Evolutionary conservation across 2,329 filamentous ascomycete species (phyloP).

Genomic region (Exophiala sideris): DNA sequence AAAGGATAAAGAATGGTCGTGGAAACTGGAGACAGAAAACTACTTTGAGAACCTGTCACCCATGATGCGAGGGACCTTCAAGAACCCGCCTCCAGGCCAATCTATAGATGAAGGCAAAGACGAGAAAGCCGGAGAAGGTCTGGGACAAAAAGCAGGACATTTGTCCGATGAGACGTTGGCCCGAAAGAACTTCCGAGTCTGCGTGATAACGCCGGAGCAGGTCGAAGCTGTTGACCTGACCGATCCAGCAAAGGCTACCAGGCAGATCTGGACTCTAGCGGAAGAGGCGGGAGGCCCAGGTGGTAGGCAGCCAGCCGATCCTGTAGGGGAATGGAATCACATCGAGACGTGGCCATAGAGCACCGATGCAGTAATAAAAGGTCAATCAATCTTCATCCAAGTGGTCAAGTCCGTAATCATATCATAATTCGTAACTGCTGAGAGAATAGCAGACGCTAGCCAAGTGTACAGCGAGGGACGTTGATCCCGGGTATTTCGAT

Average conservation of each 20-base stretch:
- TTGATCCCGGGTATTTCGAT: no score
- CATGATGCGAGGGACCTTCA: conserved; percentile 71
- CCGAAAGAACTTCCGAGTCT: conserved; percentile 75
- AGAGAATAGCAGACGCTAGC: conserved; percentile 29
- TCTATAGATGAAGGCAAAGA: conserved; percentile 52
- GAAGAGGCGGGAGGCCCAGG: conserved; percentile 42
- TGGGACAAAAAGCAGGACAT: conserved; percentile 65
- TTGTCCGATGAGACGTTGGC: conserved; percentile 65
- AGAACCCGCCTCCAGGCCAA: conserved; percentile 66
- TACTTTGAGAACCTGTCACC: conserved; percentile 90
- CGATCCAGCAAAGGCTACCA: conserved; percentile 58
- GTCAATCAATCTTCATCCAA: not conserved
- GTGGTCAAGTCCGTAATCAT: conserved; percentile 15
- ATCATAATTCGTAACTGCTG: conserved; percentile 33
- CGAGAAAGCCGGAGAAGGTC: conserved; percentile 41
- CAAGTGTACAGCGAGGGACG: no score
- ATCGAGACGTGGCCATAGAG: conserved; percentile 63
- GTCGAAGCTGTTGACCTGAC: conserved; percentile 73
- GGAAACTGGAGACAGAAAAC: conserved; percentile 73
- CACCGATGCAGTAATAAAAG: not conserved
- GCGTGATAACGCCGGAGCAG: conserved; percentile 77
- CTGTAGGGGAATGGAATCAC: conserved; percentile 59
- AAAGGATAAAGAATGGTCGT: conserved; percentile 62
- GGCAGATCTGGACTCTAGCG: conserved; percentile 66
- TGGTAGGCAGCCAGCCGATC: conserved; percentile 28